These are phyloP conservation scores for Catenaria anguillulae DNA, from an alignment of 371 early-diverging fungal genomes.

Conservation along the genomic window DNA sequence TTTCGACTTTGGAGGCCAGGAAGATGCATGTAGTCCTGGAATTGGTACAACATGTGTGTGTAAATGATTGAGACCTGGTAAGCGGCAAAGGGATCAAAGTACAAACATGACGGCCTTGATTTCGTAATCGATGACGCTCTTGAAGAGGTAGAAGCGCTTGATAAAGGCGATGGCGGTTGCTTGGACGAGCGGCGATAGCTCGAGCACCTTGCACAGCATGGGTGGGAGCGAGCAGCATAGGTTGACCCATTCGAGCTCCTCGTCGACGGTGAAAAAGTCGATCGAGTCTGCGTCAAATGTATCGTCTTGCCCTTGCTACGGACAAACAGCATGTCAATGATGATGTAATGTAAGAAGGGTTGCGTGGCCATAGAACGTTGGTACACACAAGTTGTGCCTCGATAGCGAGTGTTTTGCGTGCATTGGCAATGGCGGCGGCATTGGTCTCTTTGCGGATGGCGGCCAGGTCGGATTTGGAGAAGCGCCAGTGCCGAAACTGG, in stretches of 20 bases:
- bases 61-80: too few species aligned
- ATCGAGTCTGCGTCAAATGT: not conserved
- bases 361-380: too few species aligned
- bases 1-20: conserved; percentile 73
- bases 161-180: conserved; percentile 78
- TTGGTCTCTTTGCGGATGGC: conserved; percentile 44
- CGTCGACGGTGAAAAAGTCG: not conserved
- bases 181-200: conserved; percentile 16
- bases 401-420: conserved; percentile 31
- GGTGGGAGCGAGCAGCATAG: too few species aligned
- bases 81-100: too few species aligned
- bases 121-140: conserved; percentile 77
- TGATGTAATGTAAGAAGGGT: not conserved
- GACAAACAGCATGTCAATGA: not conserved
- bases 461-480: conserved; percentile 36
- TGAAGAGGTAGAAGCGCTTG: conserved; percentile 77
- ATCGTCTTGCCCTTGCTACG: not conserved
- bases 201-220: too few species aligned
- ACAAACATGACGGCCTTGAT: conserved; percentile 37
- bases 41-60: not conserved
- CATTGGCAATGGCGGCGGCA: conserved; percentile 36
- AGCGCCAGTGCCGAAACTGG: conserved; percentile 62
- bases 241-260: not conserved
- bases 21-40: conserved; percentile 65
- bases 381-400: conserved; percentile 19